A percentile compares a stretch with the other conserved stretches of the same genome.
Conservation (phyloP, 225 moss, liverwort and hornwort genomes). For the Takakia lepidozioides region DNA sequence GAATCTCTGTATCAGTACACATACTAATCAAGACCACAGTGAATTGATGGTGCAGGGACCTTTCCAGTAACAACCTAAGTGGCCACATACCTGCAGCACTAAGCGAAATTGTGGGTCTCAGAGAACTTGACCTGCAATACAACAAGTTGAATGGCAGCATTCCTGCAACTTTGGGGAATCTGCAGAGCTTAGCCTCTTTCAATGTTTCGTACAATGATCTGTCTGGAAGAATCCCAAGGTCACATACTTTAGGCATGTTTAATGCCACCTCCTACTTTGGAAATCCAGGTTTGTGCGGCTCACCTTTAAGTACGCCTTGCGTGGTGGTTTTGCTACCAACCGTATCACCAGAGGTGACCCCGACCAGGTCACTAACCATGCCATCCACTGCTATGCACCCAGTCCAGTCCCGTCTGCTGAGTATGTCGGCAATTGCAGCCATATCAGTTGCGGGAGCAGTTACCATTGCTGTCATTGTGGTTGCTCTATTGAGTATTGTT, state of each 20-base stretch:
- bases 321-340: too few species aligned
- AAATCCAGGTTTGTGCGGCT: constrained; percentile 56
- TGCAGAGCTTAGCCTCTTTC: constrained; percentile 17
- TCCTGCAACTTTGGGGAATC: constrained; percentile 5
- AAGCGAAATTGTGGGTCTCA: constrained; percentile 4
- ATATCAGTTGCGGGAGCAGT: constrained; percentile 48
- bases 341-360: too few species aligned
- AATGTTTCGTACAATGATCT: constrained; percentile 39
- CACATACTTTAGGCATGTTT: constrained; percentile 25
- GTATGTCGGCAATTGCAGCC: constrained; percentile 44
- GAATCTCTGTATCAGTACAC: too few species aligned
- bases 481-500: constrained; percentile 35
- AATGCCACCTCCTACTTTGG: constrained; percentile 50
- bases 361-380: too few species aligned
- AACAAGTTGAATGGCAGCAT: constrained; percentile 8
- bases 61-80: constrained; percentile 3
- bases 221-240: constrained; percentile 19
- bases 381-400: too few species aligned
- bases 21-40: too few species aligned
- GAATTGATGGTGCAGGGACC: constrained; percentile 3
- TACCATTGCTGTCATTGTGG: constrained; percentile 24
- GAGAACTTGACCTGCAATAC: constrained; percentile 3
- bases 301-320: constrained; percentile 39
- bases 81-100: constrained; percentile 8
- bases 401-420: constrained; percentile 31